These are phyloP conservation scores for Datura wrightii DNA, from an alignment of 257 asterid genomes.

Conservation along the genomic window DNA sequence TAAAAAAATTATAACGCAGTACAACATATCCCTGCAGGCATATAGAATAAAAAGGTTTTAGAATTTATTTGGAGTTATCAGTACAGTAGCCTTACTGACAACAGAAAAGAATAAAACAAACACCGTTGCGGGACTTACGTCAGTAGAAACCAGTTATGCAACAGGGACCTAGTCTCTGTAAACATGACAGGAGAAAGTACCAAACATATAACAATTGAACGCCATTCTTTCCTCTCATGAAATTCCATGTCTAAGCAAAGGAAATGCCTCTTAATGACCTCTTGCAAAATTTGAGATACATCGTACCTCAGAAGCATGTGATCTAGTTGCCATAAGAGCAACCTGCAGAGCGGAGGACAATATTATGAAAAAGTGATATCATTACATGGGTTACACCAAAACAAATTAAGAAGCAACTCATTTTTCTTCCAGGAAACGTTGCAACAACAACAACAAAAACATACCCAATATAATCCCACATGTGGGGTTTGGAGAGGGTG, in stretches of 20 bases:
- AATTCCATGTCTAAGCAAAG: slow-evolving; percentile 57
- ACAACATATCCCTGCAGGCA: not conserved
- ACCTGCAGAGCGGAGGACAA: slow-evolving; percentile 54
- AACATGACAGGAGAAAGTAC: slow-evolving; percentile 68
- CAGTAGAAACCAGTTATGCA: slow-evolving; percentile 74
- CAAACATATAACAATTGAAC: slow-evolving; percentile 61
- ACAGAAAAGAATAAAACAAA: slow-evolving; percentile 9
- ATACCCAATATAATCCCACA: no score
- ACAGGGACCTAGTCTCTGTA: slow-evolving; percentile 66
- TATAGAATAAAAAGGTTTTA: not conserved
- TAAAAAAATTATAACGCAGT: not conserved
- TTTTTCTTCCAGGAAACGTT: no score
- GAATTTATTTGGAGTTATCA: not conserved
- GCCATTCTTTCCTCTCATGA: slow-evolving; percentile 69
- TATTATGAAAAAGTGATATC: not conserved
- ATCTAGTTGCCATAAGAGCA: slow-evolving; percentile 72
- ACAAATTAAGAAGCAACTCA: not conserved
- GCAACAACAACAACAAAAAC: no score
- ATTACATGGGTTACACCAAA: not conserved
- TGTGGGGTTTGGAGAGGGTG: no score
- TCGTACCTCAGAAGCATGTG: slow-evolving; percentile 66
- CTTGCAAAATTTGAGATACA: slow-evolving; percentile 60
- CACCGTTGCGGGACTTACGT: slow-evolving; percentile 54
- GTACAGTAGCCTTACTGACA: not conserved
- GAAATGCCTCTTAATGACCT: slow-evolving; percentile 56